Percentiles rank a stretch among this genome's conserved stretches.
Conservation (phyloP, 768 basidiomycete species). For the Dioszegia crocea region DNA sequence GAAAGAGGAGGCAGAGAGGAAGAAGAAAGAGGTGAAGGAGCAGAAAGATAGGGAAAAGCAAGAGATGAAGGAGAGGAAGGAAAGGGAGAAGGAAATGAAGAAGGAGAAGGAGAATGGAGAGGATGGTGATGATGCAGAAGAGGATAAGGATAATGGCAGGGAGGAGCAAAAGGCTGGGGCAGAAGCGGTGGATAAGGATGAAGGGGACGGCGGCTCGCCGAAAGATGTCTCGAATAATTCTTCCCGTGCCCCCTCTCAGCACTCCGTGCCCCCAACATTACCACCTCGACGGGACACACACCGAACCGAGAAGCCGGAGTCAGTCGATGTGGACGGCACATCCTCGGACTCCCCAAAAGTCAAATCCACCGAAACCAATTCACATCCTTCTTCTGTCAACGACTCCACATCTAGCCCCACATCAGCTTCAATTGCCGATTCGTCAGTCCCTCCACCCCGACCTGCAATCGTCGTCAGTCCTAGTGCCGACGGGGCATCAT, state of each 20-base stretch:
- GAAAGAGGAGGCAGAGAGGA: neutral
- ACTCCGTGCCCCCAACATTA: neutral
- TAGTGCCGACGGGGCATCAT: no score
- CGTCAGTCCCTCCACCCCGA: neutral
- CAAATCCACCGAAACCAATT: no score
- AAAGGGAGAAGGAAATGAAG: neutral
- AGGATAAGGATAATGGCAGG: neutral
- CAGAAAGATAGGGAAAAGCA: no score
- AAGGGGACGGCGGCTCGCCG: neutral
- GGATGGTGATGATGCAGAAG: neutral
- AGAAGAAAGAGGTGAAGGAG: neutral
- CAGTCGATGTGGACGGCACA: neutral
- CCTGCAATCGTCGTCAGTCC: no score
- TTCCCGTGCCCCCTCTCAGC: neutral
- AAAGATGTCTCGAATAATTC: neutral
- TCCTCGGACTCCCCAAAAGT: neutral
- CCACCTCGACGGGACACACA: neutral
- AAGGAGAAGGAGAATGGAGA: neutral
- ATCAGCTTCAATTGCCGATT: neutral
- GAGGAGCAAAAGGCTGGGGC: neutral
- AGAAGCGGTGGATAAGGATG: no score
- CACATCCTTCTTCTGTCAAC: no score
- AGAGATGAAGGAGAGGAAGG: neutral
- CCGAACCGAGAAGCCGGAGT: neutral
- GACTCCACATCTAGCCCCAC: neutral